Evolutionary conservation across 345 rosid species (phyloP), one percentile per base, ranked within the genome.

Genomic region (Abelmoschus esculentus): DNA sequence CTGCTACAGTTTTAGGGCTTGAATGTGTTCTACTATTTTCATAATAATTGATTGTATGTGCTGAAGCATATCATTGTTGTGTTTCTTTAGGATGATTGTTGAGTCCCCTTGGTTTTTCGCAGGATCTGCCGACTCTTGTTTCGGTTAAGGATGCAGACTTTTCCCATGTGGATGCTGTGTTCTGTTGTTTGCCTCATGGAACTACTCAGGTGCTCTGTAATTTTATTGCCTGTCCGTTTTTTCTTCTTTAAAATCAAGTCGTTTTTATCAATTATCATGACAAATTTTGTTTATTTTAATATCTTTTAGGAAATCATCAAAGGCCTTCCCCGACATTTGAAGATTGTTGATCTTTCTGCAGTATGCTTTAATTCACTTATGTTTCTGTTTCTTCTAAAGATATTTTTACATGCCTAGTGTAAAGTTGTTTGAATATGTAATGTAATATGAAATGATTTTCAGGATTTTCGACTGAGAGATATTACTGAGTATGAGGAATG

Each of bases 101-200:
- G 52, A 71, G 7, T 47, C 46, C n/a, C 67, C 8, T 61, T 36
- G 4, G 19, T 49, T 64, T 63, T 63, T 79, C 46, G 66, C 82
- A 96, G 99, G 89, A 89, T 74, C 80, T 96, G 50, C 97, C 98
- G 2, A 82, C 74, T 54, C 72, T 92, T 92, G 79, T 90, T 66
- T 84, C 97, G 0, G 79, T 89, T 47, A 81, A 76, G 77, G 98
- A 92, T 80, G 99, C 97, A 2, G 85, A 86, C 74, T 96, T 86
- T 82, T 83, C 86, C 52, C 59, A 84, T 40, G 92, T 90, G 44
- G 99, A 96, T 80, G 98, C 98, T 71, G 92, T 90, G 7, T 87
- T 96, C 71, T 96, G 99, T 80, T 96, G 99, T 76, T 83, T 96
- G 75, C 98, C 98, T 62, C 99, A 96, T 70, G 98, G 99, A 76